These are phyloP conservation scores for Dioszegia crocea DNA, from an alignment of 768 basidiomycete species.

Conservation along the genomic window DNA sequence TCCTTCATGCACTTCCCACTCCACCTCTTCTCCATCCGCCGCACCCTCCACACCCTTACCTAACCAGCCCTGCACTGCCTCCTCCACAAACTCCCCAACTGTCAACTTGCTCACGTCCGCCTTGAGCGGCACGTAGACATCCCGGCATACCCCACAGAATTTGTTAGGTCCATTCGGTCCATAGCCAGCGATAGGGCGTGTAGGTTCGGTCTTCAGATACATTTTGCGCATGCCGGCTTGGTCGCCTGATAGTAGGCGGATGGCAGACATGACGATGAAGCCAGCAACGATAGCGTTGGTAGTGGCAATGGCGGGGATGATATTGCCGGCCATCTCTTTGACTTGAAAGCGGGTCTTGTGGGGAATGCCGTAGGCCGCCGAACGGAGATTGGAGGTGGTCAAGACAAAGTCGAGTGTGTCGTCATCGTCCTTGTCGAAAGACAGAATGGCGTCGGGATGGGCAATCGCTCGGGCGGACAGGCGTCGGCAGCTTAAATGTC, in stretches of 20 bases:
- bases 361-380: constrained; percentile 80
- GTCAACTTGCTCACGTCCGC: constrained; percentile 69
- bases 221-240: not conserved
- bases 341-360: constrained; percentile 92
- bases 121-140: constrained; percentile 68
- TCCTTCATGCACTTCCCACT: constrained; percentile 68
- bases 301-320: constrained; percentile 98
- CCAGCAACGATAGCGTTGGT: constrained; percentile 98
- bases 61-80: constrained; percentile 57
- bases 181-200: constrained; percentile 1
- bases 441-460: constrained; percentile 51
- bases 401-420: constrained; percentile 96
- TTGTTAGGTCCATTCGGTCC: constrained; percentile 58
- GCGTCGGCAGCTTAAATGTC: constrained; percentile 63
- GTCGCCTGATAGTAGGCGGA: constrained; percentile 66
- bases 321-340: constrained; percentile 99
- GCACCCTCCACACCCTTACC: constrained; percentile 49
- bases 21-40: constrained; percentile 52
- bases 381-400: constrained; percentile 86
- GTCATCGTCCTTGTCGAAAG: constrained; percentile 97
- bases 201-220: not conserved
- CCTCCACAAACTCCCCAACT: constrained; percentile 68
- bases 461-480: constrained; percentile 66
- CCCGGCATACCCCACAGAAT: constrained; percentile 77
- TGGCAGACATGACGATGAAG: constrained; percentile 84